Evolutionary conservation across 495 filamentous ascomycete genomes (phyloP).

Genomic region (Penicillium dipodomyicola): DNA sequence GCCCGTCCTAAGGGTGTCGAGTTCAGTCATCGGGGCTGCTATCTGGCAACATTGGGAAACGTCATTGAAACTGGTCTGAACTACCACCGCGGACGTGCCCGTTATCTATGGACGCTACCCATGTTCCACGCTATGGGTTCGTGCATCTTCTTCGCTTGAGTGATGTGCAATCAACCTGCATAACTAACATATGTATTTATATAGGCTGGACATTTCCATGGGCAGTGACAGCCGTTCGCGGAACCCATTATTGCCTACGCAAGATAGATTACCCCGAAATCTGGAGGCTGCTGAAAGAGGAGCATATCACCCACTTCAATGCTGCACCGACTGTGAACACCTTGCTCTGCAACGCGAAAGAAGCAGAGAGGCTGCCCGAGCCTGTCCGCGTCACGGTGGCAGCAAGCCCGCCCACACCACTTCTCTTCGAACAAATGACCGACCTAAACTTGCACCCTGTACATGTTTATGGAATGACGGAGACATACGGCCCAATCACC

Average conservation of each 20-base stretch:
- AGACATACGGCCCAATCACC: conserved; percentile 95
- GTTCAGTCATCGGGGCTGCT: conserved; percentile 83
- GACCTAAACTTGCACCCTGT: conserved; percentile 84
- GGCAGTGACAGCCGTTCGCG: conserved; percentile 86
- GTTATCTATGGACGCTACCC: conserved; percentile 88
- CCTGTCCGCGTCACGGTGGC: conserved; percentile 89
- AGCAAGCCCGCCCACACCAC: conserved; percentile 81
- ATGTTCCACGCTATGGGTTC: conserved; percentile 93
- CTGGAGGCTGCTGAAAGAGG: conserved; percentile 80
- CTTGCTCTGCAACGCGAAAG: conserved; percentile 71
- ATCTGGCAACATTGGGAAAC: conserved; percentile 81
- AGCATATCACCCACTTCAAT: conserved; percentile 89
- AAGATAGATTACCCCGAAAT: conserved; percentile 94
- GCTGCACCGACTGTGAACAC: conserved; percentile 97
- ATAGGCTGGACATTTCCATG: conserved; percentile 77
- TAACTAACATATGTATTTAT: conserved; percentile 4
- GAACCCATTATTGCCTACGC: conserved; percentile 90
- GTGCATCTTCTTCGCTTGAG: conserved; percentile 12
- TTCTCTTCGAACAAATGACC: conserved; percentile 91
- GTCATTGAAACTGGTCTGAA: conserved; percentile 87
- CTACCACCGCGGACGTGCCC: conserved; percentile 60
- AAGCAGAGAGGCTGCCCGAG: conserved; percentile 64
- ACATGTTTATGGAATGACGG: conserved; percentile 92
- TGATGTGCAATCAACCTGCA: neutral
- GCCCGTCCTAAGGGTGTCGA: conserved; percentile 91